These are phyloP conservation scores for Alternaria hordeiaustralica DNA, from an alignment of 2,329 filamentous ascomycete species.

Conservation along the genomic window DNA sequence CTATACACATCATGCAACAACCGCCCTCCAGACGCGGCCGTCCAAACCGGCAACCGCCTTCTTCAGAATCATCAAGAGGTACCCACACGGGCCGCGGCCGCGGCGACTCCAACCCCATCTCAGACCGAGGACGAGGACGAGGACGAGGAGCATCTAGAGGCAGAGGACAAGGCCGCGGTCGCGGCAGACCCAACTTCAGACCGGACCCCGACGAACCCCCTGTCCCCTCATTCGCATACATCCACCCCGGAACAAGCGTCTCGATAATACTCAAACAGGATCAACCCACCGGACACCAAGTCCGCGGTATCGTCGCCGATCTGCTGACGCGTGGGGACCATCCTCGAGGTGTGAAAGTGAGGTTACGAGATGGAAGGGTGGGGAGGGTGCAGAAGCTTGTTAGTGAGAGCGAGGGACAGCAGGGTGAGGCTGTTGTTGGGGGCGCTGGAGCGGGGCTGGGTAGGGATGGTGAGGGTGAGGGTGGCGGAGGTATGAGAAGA, in stretches of 20 bases:
- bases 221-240: conserved; percentile 27
- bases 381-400: conserved; percentile 74
- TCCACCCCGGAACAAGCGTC: conserved; percentile 68
- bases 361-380: conserved; percentile 72
- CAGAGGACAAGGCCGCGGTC: conserved; percentile 12
- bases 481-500: conserved; percentile 7
- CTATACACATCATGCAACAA: background rate
- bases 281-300: conserved; percentile 75
- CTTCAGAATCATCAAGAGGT: conserved; percentile 6
- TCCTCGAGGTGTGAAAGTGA: conserved; percentile 79
- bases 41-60: conserved; percentile 38
- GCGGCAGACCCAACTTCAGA: conserved; percentile 3
- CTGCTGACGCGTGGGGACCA: conserved; percentile 77
- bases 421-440: conserved; percentile 36
- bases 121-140: conserved; percentile 7
- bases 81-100: background rate
- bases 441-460: conserved; percentile 32
- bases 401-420: conserved; percentile 22
- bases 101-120: background rate
- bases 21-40: conserved; percentile 22
- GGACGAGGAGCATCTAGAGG: conserved; percentile 6
- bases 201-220: conserved; percentile 17
- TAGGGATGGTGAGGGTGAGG: conserved; percentile 34
- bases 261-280: conserved; percentile 79
- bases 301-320: conserved; percentile 69